Base-by-base conservation (phyloP, 164 flowering plant species). In the Dillenia turbinata region DNA sequence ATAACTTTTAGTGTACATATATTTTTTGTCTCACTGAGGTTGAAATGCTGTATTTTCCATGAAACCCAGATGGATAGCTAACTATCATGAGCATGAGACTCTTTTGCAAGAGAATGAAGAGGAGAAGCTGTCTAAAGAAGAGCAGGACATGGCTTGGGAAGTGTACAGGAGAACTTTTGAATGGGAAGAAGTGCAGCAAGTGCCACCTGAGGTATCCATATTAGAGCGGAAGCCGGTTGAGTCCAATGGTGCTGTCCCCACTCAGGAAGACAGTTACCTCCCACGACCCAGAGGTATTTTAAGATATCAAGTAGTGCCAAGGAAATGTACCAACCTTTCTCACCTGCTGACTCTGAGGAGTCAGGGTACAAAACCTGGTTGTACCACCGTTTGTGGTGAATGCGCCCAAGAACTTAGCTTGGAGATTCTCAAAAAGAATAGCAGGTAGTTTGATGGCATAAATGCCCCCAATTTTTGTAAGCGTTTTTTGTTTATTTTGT, bases 141-240 rank as follows among this genome's bases (percentile, higher is more conserved):
- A 95, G 76, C 96, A 95, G 66, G 99, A 95, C 66, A 70, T 85
- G 91, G 99, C 99, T 26, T 95, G 97, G 99, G 99, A 95, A 73
- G 77, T 78, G 26, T 95, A 72, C 65, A 64, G 68, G 56, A 87
- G 70, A 67, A 68, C 82, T 16, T 13, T 92, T 45, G 91, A 85
- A 64, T 88, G 97, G 94, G 87, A 90, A 48, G 99, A 90, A 70
- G 89, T 87, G 17, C 88, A 73, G 16, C 74, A 87, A 63, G 81
- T 66, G 59, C 73, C 96, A 1, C 53, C 73, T 9, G 81, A 78
- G 46, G 85, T 76, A 14, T 45, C 83, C 26, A 8, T 65, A 11
- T 12, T 46, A 12, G 84, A 75, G 44, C 67, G 47, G 26, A 86
- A 75, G 70, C 79, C 75, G 47, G 52, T 72, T 11, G 52, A 62